These are phyloP conservation scores for Neurospora sp. DNA, from an alignment of 495 filamentous ascomycete species.

Conservation along the genomic window DNA sequence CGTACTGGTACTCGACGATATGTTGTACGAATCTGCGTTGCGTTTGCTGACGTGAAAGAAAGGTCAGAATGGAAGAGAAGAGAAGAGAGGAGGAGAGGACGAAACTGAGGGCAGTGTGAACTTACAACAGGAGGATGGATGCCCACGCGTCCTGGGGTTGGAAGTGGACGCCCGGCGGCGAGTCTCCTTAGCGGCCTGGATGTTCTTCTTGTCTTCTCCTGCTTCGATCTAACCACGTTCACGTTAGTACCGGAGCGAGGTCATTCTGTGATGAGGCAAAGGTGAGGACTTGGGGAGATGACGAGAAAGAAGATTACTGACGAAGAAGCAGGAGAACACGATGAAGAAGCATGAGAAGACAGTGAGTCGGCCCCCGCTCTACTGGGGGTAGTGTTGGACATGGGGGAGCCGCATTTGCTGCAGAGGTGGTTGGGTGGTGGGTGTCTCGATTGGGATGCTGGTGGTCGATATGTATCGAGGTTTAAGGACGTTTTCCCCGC, in stretches of 20 bases:
- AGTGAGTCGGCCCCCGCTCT: not conserved
- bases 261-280: not conserved
- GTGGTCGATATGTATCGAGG: not conserved
- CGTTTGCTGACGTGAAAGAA: not conserved
- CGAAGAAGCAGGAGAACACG: not conserved
- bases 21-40: not conserved
- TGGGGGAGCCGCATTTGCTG: not conserved
- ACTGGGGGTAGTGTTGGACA: not conserved
- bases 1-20: not conserved
- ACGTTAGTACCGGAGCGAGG: not conserved
- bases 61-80: not conserved
- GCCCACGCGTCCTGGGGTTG: not conserved
- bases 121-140: not conserved
- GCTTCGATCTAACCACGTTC: not conserved
- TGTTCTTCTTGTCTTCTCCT: not conserved
- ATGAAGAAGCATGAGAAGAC: not conserved
- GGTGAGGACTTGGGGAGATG: not conserved
- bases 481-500: not conserved
- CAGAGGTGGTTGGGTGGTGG: not conserved
- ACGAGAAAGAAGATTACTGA: not conserved
- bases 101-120: not conserved
- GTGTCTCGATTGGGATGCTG: not conserved
- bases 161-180: not conserved
- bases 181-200: not conserved
- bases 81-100: not conserved